A percentile compares a stretch with the other conserved stretches of the same genome.
These are phyloP conservation scores for Daldinia decipiens DNA, from an alignment of 495 filamentous ascomycete species.

Conservation along the genomic window DNA sequence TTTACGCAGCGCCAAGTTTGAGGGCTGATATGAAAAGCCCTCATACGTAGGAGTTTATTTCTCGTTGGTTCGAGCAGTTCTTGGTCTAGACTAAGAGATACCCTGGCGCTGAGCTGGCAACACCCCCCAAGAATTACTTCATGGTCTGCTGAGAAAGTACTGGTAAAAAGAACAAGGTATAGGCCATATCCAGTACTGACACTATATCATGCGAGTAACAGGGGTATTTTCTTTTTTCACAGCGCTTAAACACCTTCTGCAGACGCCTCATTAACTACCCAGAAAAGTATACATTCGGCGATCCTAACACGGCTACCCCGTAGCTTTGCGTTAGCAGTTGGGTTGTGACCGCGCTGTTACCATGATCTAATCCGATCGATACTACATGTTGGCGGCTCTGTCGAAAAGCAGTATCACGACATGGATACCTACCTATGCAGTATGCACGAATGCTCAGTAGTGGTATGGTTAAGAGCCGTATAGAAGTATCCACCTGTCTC, in stretches of 20 bases:
- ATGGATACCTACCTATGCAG: conserved; percentile 31
- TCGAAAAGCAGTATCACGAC: neutral
- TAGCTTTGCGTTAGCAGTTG: neutral
- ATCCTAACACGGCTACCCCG: neutral
- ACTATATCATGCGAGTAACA: neutral
- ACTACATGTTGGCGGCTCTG: conserved; percentile 9
- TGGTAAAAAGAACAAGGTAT: neutral
- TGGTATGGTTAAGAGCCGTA: neutral
- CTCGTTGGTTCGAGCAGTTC: neutral
- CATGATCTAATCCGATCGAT: conserved; percentile 13
- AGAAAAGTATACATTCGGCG: neutral
- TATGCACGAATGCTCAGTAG: neutral
- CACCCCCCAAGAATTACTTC: neutral
- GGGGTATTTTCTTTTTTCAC: neutral
- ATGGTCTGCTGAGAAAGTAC: neutral
- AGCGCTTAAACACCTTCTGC: neutral
- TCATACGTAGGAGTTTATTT: neutral
- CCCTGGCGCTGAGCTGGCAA: neutral
- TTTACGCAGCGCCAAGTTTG: neutral
- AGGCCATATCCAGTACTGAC: neutral
- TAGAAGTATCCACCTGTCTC: conserved; percentile 3
- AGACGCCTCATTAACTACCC: neutral
- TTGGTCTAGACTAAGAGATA: too few relatives aligned
- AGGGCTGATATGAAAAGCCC: conserved; percentile 1
- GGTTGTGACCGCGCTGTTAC: neutral